phyloP scores from a whole-genome alignment of 2,329 filamentous ascomycete genomes.

The Coleophoma eucalyptorum region DNA sequence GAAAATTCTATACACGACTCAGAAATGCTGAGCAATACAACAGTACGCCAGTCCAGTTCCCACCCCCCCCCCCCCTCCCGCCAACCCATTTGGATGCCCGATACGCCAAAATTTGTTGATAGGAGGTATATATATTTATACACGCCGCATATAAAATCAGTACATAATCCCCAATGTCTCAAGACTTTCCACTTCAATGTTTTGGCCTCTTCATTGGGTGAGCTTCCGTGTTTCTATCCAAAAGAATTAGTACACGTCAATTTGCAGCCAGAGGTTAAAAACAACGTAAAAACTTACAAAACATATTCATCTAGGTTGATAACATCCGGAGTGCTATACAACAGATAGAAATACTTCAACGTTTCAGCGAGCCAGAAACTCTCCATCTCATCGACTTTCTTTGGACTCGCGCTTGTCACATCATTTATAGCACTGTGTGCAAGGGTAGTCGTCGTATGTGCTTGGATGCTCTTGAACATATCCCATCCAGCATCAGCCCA shows the following conservation, averaged over 20 bases:
- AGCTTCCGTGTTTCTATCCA: constrained; percentile 10
- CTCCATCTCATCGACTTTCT: constrained; percentile 52
- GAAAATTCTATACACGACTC: too few relatives aligned
- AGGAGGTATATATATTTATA: too few relatives aligned
- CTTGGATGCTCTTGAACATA: constrained; percentile 43
- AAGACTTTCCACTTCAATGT: too few relatives aligned
- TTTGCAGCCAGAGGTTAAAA: too few relatives aligned
- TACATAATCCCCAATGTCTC: too few relatives aligned
- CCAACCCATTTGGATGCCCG: too few relatives aligned
- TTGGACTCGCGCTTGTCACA: constrained; percentile 24
- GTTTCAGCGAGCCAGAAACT: constrained; percentile 62
- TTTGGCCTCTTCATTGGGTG: constrained; percentile 36
- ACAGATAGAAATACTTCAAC: constrained; percentile 61
- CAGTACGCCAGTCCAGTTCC: too few relatives aligned
- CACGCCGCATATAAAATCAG: too few relatives aligned
- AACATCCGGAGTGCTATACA: constrained; percentile 40
- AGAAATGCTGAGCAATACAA: too few relatives aligned
- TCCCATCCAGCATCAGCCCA: constrained; percentile 41
- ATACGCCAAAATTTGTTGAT: too few relatives aligned
- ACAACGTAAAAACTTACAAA: constrained; percentile 22
- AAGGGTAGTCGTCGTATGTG: constrained; percentile 35
- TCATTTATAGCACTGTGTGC: constrained; percentile 39
- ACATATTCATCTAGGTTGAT: constrained; percentile 61
- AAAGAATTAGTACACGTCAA: too few relatives aligned
- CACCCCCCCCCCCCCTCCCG: too few relatives aligned